Evolutionary conservation across 768 basidiomycete genomes (phyloP).

Genomic region (Auricularia sp.): DNA sequence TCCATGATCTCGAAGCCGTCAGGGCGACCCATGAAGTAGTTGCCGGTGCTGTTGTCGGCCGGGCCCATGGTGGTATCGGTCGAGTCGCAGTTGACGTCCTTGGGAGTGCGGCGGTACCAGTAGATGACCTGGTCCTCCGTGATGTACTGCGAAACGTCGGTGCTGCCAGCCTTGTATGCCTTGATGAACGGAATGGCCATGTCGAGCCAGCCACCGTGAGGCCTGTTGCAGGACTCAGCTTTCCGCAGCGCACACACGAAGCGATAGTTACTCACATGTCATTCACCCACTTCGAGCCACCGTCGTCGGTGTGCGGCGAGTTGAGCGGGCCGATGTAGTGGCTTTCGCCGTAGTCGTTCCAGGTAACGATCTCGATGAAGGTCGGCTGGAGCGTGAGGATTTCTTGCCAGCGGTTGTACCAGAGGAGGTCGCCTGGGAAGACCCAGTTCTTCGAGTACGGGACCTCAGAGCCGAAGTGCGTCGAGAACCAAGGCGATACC

Average conservation of each 20-base stretch:
- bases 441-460: constrained; percentile 46
- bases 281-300: constrained; percentile 20
- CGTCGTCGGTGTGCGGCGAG: constrained; percentile 22
- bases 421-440: constrained; percentile 45
- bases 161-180: constrained; percentile 21
- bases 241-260: too few species aligned
- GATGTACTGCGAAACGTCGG: constrained; percentile 12
- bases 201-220: constrained; percentile 22
- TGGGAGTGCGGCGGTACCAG: constrained; percentile 23
- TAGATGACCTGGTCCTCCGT: constrained; percentile 21
- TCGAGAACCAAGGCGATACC: constrained; percentile 69
- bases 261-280: constrained; percentile 10
- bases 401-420: constrained; percentile 55
- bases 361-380: constrained; percentile 30
- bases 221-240: too few species aligned
- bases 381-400: constrained; percentile 37
- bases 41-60: constrained; percentile 2
- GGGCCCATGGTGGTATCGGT: constrained; percentile 16
- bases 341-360: constrained; percentile 17
- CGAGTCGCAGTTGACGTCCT: constrained; percentile 19
- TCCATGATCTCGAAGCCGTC: constrained; percentile 19
- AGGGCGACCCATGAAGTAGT: constrained; percentile 17
- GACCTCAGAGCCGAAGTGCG: constrained; percentile 45
- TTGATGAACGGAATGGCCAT: constrained; percentile 23
- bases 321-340: constrained; percentile 23